phyloP scores from a whole-genome alignment of 163 green algal species.

The Chlamydomonas reinhardtii region DNA sequence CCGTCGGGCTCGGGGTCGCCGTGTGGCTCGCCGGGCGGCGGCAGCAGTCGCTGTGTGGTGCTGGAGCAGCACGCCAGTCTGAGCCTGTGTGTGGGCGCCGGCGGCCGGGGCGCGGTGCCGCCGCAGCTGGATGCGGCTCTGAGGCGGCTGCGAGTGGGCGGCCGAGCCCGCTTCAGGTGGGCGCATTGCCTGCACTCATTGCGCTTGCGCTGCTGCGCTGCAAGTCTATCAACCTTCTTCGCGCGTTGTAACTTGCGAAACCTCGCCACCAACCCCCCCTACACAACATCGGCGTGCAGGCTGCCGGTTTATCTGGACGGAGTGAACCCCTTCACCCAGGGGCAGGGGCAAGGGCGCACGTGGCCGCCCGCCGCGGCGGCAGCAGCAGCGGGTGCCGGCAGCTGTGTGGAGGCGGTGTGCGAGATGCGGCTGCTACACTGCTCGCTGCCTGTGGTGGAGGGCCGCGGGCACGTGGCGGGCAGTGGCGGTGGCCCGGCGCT shows the following conservation, averaged over 20 bases:
- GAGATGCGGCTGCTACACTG: slow-evolving; percentile 37
- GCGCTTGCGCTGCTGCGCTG: background rate
- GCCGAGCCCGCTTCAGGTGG: slow-evolving; percentile 8
- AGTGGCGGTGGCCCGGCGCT: background rate
- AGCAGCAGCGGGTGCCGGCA: too few species aligned
- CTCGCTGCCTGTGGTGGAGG: slow-evolving; percentile 16
- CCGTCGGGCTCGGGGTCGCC: background rate
- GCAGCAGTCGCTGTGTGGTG: background rate
- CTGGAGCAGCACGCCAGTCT: slow-evolving; percentile 32
- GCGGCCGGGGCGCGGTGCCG: background rate
- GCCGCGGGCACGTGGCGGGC: background rate
- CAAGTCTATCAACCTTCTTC: too few species aligned
- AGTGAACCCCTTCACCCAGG: too few species aligned
- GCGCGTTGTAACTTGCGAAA: too few species aligned
- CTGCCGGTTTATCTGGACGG: slow-evolving; percentile 6
- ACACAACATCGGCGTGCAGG: background rate
- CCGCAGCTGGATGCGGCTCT: slow-evolving; percentile 10
- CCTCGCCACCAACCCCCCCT: too few species aligned
- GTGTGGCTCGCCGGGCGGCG: background rate
- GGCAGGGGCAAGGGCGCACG: too few species aligned
- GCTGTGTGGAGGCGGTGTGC: too few species aligned
- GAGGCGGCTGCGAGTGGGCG: slow-evolving; percentile 26
- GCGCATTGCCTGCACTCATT: background rate
- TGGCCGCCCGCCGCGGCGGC: too few species aligned
- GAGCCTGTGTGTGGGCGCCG: slow-evolving; percentile 27